Base-by-base conservation (phyloP, 176 grass and related monocot species). In the Paspalum notatum region DNA sequence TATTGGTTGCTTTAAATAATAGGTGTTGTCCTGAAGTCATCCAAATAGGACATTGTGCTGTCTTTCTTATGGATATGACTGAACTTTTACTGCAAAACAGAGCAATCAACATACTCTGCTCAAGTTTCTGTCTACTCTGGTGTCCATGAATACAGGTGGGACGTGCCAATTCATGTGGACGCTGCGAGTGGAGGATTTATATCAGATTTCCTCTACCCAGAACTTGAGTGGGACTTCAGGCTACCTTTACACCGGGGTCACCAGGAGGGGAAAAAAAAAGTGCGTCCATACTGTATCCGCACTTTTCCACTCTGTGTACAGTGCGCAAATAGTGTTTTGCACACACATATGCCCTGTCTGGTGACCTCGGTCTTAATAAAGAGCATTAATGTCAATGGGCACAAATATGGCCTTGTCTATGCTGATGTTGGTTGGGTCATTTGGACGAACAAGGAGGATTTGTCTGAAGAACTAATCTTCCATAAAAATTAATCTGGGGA, bases 171-270 rank as follows among this genome's bases (percentile, higher is more conserved):
- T 39, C 93, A 95, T 65, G 93, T 95, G 0, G 93, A 95, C 39
- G 93, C 93, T 21, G 93, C 93, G 0, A 95, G 93, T 37, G 93
- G 93, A 60, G 93, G 93, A 26, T 95, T 95, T 51, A 92, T 95
- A 66, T 90, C 93, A 0, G 90, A 90, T 4, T 95, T 95, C 53
- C 85, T 95, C 7, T 83, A 92, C 55, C 85, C 79, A 8, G 78
- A 95, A 5, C 84, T 95, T 41, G 78, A 86, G 72, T 95, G 93
- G 90, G 93, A 95, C 71, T 95, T 95, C 80, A 71, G 90, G 64
- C 59, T 95, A 32, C 93, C 93, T 8, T 71, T 95, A n/a, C n/a
- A n/a, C n/a, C n/a, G n/a, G n/a, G n/a, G n/a, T n/a, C n/a, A n/a
- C n/a, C n/a, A n/a, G n/a, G n/a, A n/a, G n/a, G n/a, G n/a, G n/a